Conservation (phyloP, 352 stramenopile genomes). For the Phytophthora pseudosyringae region DNA sequence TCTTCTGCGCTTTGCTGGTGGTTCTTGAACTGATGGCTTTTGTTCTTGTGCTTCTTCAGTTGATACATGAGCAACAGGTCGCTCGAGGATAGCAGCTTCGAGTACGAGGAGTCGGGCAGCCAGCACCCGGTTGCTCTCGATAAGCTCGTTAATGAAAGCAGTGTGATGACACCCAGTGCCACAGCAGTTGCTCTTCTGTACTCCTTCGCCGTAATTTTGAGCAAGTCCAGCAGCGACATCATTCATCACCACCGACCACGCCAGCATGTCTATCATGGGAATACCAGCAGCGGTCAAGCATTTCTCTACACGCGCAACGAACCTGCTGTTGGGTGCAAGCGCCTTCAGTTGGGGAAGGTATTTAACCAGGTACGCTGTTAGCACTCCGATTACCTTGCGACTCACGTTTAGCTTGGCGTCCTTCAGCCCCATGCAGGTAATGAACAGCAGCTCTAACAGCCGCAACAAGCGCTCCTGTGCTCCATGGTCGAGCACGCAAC, state of each 20-base stretch:
- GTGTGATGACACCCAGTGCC: not conserved
- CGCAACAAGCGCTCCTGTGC: slow-evolving; percentile 2
- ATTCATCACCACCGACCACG: slow-evolving; percentile 6
- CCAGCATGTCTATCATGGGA: not conserved
- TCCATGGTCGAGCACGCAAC: slow-evolving; percentile 7
- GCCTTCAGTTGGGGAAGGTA: slow-evolving; percentile 14
- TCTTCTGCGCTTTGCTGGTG: not conserved
- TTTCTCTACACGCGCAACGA: slow-evolving; percentile 11
- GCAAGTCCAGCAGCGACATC: not conserved
- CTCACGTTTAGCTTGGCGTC: slow-evolving; percentile 14
- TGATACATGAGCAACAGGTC: not conserved
- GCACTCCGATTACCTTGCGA: slow-evolving; percentile 17
- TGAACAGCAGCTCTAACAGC: slow-evolving; percentile 12
- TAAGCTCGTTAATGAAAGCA: not conserved
- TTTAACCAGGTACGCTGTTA: slow-evolving; percentile 17
- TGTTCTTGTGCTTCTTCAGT: slow-evolving; percentile 3
- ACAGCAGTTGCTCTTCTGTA: not conserved
- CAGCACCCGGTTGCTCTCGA: not conserved
- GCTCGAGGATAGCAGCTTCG: not conserved
- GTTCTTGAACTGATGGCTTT: slow-evolving; percentile 2
- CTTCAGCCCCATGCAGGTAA: slow-evolving; percentile 6
- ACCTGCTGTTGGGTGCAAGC: not conserved
- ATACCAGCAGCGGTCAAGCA: not conserved
- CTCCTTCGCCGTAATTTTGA: not conserved
- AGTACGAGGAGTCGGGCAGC: not conserved